Conservation (phyloP, 2,329 filamentous ascomycete genomes). For the Pochonia chlamydosporia region DNA sequence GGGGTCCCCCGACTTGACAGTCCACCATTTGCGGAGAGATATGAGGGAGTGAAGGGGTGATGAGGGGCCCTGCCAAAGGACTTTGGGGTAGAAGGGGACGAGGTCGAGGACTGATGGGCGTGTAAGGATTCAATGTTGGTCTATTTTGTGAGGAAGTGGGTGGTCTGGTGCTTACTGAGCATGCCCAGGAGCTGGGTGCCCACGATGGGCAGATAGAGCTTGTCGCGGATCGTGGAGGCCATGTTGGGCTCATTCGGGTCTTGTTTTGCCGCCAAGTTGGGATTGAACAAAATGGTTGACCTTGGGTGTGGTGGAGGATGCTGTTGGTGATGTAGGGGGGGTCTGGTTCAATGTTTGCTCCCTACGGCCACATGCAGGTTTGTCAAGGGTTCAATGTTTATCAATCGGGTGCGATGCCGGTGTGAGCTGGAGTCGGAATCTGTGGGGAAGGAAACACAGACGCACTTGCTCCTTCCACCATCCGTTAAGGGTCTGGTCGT, state of each 20-base stretch:
- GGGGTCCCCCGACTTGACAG: slow-evolving; percentile 44
- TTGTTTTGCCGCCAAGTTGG: background rate
- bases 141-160: background rate
- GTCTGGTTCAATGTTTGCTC: too few species aligned
- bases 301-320: too few species aligned
- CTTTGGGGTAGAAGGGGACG: slow-evolving; percentile 44
- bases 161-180: slow-evolving; percentile 22
- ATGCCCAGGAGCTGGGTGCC: slow-evolving; percentile 28
- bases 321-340: too few species aligned
- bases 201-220: slow-evolving; percentile 29
- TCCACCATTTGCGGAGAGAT: slow-evolving; percentile 40
- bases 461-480: too few species aligned
- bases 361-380: too few species aligned
- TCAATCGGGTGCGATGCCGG: too few species aligned
- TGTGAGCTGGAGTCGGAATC: too few species aligned
- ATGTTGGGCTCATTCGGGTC: background rate
- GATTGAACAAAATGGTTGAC: too few species aligned
- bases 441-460: too few species aligned
- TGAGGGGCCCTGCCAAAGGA: slow-evolving; percentile 34
- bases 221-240: slow-evolving; percentile 21
- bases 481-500: too few species aligned
- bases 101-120: slow-evolving; percentile 43
- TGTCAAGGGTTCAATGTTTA: too few species aligned
- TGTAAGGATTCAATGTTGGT: background rate
- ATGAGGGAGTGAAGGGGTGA: slow-evolving; percentile 43